Evolutionary conservation across 2,329 filamentous ascomycete species (phyloP), one percentile per base, ranked within the genome.

Genomic region (Trichoderma polysporum): DNA sequence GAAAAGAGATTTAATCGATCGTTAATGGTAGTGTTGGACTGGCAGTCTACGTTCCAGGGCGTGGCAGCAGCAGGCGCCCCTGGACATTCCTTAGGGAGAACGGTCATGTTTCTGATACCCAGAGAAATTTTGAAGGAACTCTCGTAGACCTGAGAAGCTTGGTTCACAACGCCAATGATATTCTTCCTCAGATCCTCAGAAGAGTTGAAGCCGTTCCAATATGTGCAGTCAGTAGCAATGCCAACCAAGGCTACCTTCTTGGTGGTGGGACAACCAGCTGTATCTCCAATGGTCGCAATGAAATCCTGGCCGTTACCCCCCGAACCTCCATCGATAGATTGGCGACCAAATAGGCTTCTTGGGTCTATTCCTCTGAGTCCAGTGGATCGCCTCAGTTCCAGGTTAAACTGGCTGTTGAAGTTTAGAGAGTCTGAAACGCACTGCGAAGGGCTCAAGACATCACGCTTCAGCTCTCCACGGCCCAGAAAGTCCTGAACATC

Each of bases 71-170:
- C 84, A 6, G 90, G 81, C 0, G 88, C 86, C 4, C 87, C 86
- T 0, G 94, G 92, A 74, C 95, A 99, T n/a, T 83, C 82, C 4
- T 84, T 79, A 52, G 92, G 88, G 66, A 88, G 92, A 69, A 97
- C 87, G 33, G 93, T 91, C 62, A 99, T 79, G 74, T 97, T 97
- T 71, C 90, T 88, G 68, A 99, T 87, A 50, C 93, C 95, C 39
- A 99, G 87, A 0, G 94, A 94, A 73, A 99, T 94, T 78, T 97
- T 97, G 82, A 99, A 98, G 8, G 91, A 91, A 72, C 85, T 88
- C 77, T 99, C 95, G 75, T 95, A 99, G 10, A 97, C 81, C 69
- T 89, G 87, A 1, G 94, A 97, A 0, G 95, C 95, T 52, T 88
- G 84, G 79, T 97, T 97, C 76, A 99, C 91, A 75, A 92, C 85